These are phyloP conservation scores for Vitis labrusca DNA, from an alignment of 164 flowering plant genomes.

Conservation along the genomic window DNA sequence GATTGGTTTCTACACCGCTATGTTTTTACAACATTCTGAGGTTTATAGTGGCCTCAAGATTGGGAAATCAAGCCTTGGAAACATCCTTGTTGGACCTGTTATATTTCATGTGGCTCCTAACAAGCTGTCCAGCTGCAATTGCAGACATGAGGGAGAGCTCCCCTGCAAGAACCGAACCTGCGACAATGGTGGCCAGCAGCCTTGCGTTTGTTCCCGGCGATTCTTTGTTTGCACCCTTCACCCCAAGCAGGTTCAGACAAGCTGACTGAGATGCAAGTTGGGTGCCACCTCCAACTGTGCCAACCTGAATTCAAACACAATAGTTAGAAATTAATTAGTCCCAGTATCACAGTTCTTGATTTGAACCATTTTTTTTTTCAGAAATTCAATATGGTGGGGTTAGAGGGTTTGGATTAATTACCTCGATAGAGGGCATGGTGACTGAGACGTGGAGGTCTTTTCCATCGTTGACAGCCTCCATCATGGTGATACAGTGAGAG, in stretches of 20 bases:
- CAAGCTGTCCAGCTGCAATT: conserved; percentile 71
- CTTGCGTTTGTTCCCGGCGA: conserved; percentile 58
- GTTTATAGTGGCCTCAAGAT: neutral
- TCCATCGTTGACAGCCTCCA: conserved; percentile 58
- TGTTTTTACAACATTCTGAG: neutral
- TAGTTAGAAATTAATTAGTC: neutral
- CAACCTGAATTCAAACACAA: conserved; percentile 37
- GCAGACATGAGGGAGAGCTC: conserved; percentile 90
- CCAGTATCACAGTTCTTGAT: too few relatives aligned
- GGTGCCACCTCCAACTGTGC: conserved; percentile 79
- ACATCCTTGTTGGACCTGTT: conserved; percentile 61
- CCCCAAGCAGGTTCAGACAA: conserved; percentile 66
- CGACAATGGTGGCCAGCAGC: conserved; percentile 59
- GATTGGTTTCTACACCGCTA: neutral
- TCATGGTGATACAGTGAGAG: conserved; percentile 63
- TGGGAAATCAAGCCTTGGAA: conserved; percentile 14
- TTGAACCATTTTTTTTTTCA: too few relatives aligned
- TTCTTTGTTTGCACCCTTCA: conserved; percentile 65
- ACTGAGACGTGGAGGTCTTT: conserved; percentile 60
- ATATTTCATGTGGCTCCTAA: conserved; percentile 74
- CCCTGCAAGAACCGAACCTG: conserved; percentile 73
- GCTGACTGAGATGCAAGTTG: conserved; percentile 78
- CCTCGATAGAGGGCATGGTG: conserved; percentile 61
- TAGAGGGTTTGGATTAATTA: conserved; percentile 4
- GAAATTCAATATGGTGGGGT: neutral